phyloP scores from a whole-genome alignment of 768 basidiomycete genomes.

The Rhodosporidiobolus odoratus region DNA sequence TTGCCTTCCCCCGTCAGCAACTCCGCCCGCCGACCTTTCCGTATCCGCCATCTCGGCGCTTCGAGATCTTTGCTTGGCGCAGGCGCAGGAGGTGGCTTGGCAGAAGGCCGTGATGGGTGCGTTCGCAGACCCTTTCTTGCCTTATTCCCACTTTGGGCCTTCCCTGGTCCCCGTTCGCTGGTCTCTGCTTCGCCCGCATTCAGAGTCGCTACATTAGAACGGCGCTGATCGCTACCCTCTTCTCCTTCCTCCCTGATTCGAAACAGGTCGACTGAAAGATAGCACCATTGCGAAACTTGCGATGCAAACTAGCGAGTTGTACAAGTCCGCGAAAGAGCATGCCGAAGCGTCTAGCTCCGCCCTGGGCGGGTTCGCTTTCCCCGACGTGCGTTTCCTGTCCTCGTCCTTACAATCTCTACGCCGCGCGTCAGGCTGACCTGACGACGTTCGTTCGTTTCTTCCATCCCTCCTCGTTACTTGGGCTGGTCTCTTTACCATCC shows the following conservation, averaged over 20 bases:
- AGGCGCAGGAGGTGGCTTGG: slow-evolving; percentile 97
- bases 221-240: background rate
- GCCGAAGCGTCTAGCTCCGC: background rate
- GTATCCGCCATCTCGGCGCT: slow-evolving; percentile 59
- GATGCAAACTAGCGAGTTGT: slow-evolving; percentile 64
- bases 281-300: slow-evolving; percentile 76
- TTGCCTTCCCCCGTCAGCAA: slow-evolving; percentile 42
- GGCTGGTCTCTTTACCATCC: background rate
- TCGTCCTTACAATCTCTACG: too few relatives aligned
- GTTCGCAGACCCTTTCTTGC: slow-evolving; percentile 16
- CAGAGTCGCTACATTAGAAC: background rate
- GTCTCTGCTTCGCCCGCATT: background rate
- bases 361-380: background rate
- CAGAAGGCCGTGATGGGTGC: slow-evolving; percentile 79
- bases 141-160: too few relatives aligned
- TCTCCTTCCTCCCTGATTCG: background rate
- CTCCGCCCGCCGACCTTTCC: slow-evolving; percentile 64
- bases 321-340: slow-evolving; percentile 53
- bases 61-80: slow-evolving; percentile 75
- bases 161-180: background rate
- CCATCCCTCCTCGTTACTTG: background rate
- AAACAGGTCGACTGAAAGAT: slow-evolving; percentile 66
- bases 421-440: too few relatives aligned
- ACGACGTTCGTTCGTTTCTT: too few relatives aligned
- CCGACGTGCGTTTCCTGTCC: background rate